These are phyloP conservation scores for Pythium aristosporum DNA, from an alignment of 352 stramenopile species.

Conservation along the genomic window DNA sequence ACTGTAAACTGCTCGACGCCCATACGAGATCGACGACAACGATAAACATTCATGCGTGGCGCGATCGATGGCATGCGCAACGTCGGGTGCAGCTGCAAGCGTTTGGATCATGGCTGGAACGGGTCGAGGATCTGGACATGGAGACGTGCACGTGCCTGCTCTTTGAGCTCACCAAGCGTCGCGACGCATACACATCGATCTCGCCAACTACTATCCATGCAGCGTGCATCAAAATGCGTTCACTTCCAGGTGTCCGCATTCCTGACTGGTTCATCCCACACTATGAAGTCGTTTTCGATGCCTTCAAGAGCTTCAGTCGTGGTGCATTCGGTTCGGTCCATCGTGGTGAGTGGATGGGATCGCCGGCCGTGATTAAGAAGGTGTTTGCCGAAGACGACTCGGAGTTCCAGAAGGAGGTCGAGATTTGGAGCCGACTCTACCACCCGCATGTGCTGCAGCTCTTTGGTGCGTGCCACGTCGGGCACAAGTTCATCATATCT, in stretches of 20 bases:
- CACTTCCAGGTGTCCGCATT: not conserved
- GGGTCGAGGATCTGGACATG: not conserved
- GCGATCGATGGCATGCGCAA: not conserved
- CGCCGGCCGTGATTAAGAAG: conserved; percentile 39
- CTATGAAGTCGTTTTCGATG: conserved; percentile 18
- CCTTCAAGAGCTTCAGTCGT: conserved; percentile 16
- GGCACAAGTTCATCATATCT: conserved; percentile 36
- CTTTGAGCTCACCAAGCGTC: conserved; percentile 12
- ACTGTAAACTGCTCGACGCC: not conserved
- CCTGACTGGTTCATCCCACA: conserved; percentile 22
- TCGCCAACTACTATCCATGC: not conserved
- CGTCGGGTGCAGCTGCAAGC: not conserved
- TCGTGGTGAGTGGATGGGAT: conserved; percentile 31
- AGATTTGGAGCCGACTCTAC: conserved; percentile 35
- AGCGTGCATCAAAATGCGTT: not conserved
- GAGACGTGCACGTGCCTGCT: conserved; percentile 10
- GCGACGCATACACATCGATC: conserved; percentile 8
- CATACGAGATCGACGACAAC: not conserved
- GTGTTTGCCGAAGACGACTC: conserved; percentile 13
- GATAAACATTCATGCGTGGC: conserved; percentile 1
- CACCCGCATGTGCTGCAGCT: conserved; percentile 35
- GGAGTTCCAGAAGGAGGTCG: conserved; percentile 37
- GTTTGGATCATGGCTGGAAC: not conserved
- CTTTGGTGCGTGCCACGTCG: conserved; percentile 12
- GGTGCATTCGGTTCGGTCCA: conserved; percentile 34